Evolutionary conservation across 2,329 filamentous ascomycete species (phyloP), one percentile per base, ranked within the genome.

Genomic region (Lachnellula occidentalis): DNA sequence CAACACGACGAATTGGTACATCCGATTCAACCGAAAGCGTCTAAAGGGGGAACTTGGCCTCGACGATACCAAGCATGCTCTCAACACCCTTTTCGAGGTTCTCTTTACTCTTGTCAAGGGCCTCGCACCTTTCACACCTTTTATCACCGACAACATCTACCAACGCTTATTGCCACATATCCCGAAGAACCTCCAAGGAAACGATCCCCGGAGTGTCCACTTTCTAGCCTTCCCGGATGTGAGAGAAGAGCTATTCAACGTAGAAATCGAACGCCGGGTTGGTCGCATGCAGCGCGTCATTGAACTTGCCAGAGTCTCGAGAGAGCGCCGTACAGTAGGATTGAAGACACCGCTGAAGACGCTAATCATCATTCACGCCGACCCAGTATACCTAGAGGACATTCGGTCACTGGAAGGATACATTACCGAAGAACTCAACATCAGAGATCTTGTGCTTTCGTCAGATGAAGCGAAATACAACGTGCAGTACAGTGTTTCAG

Each of bases 1-100:
- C 67, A 91, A 95, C 73, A 91, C 89, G 4, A 96, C 92, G n/a
- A 97, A 97, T 73, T 96, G 92, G 92, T 96, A 96, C 73, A 96
- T 96, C 70, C 83, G 91, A 58, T 95, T 96, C 77, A 96, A 96
- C 76, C 82, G 92, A 52, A 88, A 88, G 71, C 84, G 92, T 52
- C 78, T 96, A 62, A 96, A 96, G 82, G 92, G 92, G 43, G 91
- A 95, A 69, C 85, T 90, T 61, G 90, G 91, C 17, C 73, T 90
- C 22, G 81, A 92, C 14, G 94, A 97, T 69, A 96, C 94, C 11
- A 77, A 87, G 49, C 90, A 95, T 67, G 94, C 92, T 0, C 78
- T 99, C 52, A 96, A 97, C 73, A 92, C 94, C 2, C 81, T 97
- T 7, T 96, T 95, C 66, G 91, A 96, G 73, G 89, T 96, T 53